Evolutionary conservation across 257 asterid genomes (phyloP).

Genomic region (Capsicum pubescens): DNA sequence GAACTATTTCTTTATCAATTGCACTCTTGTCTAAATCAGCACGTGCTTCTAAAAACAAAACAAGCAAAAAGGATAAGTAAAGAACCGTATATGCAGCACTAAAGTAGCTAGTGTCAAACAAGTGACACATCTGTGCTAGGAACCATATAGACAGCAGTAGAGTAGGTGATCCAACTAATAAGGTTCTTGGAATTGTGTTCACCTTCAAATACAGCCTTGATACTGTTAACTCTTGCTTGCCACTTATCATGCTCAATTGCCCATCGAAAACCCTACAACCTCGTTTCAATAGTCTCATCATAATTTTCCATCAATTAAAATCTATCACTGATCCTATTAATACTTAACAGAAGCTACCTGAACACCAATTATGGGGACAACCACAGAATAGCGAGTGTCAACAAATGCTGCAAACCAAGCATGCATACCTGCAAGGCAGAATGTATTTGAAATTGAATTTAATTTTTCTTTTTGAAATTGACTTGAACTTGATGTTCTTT

Average conservation of each 20-base stretch:
- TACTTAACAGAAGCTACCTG: conserved; percentile 56
- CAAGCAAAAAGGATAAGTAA: neutral
- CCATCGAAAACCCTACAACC: conserved; percentile 86
- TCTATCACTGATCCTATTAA: conserved; percentile 4
- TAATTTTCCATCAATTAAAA: neutral
- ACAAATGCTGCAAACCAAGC: conserved; percentile 93
- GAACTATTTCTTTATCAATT: conserved; percentile 80
- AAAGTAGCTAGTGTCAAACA: neutral
- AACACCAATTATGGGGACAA: conserved; percentile 86
- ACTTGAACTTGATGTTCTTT: neutral
- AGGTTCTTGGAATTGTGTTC: neutral
- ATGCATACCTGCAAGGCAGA: conserved; percentile 82
- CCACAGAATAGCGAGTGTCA: conserved; percentile 87
- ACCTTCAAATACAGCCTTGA: conserved; percentile 88
- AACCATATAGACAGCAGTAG: neutral
- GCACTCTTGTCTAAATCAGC: conserved; percentile 61
- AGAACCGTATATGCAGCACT: neutral
- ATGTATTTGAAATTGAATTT: neutral
- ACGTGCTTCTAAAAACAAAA: conserved; percentile 72
- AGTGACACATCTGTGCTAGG: neutral
- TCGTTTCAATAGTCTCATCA: neutral
- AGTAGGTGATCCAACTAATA: neutral
- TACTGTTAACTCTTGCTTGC: conserved; percentile 90
- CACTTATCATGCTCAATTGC: conserved; percentile 85
- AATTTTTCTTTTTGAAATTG: too few relatives aligned